phyloP scores from a whole-genome alignment of 2,329 filamentous ascomycete species.

The Ascochyta fabae region DNA sequence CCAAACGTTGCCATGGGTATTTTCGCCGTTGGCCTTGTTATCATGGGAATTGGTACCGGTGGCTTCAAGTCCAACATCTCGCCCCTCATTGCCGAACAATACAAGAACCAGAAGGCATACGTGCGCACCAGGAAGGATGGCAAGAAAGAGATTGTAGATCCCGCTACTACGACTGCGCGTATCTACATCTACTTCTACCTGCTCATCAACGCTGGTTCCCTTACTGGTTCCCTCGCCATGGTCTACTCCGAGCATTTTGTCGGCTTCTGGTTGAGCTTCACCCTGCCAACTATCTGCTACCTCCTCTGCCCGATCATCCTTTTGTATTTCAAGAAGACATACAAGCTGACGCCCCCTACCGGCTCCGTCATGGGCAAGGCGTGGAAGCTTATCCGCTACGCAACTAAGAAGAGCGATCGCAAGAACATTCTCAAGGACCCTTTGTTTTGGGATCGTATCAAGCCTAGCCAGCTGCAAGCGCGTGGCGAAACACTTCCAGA shows the following conservation, averaged over 20 bases:
- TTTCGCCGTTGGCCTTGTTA: conserved; percentile 63
- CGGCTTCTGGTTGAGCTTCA: conserved; percentile 75
- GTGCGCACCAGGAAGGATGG: conserved; percentile 39
- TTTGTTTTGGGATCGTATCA: conserved; percentile 66
- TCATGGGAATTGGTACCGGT: conserved; percentile 71
- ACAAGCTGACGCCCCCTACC: conserved; percentile 69
- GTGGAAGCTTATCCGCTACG: conserved; percentile 64
- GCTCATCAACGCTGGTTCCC: conserved; percentile 48
- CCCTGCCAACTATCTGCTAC: conserved; percentile 71
- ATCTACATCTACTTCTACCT: conserved; percentile 58
- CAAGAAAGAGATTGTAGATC: conserved; percentile 69
- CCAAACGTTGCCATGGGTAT: conserved; percentile 59
- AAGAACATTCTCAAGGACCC: conserved; percentile 35
- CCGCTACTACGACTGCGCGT: conserved; percentile 69
- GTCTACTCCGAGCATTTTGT: conserved; percentile 55
- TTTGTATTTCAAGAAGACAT: conserved; percentile 68
- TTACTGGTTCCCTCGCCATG: conserved; percentile 47
- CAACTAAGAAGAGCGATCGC: conserved; percentile 25
- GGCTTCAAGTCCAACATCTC: conserved; percentile 72
- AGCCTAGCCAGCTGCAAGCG: conserved; percentile 57
- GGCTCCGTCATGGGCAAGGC: conserved; percentile 76
- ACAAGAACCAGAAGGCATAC: conserved; percentile 39
- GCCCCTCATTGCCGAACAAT: conserved; percentile 66
- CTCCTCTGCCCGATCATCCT: conserved; percentile 64
- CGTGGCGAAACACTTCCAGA: conserved; percentile 58